phyloP scores from a whole-genome alignment of 352 stramenopile species.

The Phytophthora fragariae region DNA sequence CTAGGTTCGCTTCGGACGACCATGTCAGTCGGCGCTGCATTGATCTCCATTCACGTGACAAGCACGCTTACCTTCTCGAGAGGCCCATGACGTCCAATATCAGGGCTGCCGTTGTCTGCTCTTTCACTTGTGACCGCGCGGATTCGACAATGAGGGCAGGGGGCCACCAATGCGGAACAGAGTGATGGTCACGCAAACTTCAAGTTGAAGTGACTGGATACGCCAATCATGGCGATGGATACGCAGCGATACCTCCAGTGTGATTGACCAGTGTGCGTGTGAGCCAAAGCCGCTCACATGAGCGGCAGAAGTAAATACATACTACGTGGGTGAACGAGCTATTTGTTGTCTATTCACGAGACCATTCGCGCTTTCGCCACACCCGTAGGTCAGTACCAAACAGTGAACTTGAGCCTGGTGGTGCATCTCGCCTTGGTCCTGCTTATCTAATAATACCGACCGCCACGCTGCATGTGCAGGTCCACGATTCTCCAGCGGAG shows the following conservation, averaged over 20 bases:
- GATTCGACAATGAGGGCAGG: slow-evolving; percentile 19
- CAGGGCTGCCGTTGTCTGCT: neutral
- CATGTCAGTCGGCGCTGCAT: neutral
- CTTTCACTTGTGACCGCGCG: neutral
- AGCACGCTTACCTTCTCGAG: slow-evolving; percentile 22
- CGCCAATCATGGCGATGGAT: neutral
- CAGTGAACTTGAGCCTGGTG: neutral
- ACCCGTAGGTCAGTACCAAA: neutral
- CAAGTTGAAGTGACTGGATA: slow-evolving; percentile 33
- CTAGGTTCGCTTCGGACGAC: slow-evolving; percentile 31
- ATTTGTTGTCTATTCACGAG: slow-evolving; percentile 39
- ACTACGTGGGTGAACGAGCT: slow-evolving; percentile 10
- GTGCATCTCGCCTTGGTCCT: slow-evolving; percentile 4
- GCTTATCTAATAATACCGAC: slow-evolving; percentile 77
- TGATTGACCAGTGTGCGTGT: too few relatives aligned
- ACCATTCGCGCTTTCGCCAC: slow-evolving; percentile 2
- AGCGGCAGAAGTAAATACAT: neutral
- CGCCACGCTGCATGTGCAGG: slow-evolving; percentile 85
- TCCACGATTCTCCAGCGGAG: slow-evolving; percentile 90
- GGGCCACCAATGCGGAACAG: slow-evolving; percentile 22
- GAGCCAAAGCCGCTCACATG: neutral
- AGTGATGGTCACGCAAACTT: slow-evolving; percentile 50
- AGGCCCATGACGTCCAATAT: slow-evolving; percentile 18
- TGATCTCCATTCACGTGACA: neutral
- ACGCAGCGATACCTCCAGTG: too few relatives aligned